Evolutionary conservation across 768 basidiomycete genomes (phyloP).

Genomic region (Filobasidium wieringae): DNA sequence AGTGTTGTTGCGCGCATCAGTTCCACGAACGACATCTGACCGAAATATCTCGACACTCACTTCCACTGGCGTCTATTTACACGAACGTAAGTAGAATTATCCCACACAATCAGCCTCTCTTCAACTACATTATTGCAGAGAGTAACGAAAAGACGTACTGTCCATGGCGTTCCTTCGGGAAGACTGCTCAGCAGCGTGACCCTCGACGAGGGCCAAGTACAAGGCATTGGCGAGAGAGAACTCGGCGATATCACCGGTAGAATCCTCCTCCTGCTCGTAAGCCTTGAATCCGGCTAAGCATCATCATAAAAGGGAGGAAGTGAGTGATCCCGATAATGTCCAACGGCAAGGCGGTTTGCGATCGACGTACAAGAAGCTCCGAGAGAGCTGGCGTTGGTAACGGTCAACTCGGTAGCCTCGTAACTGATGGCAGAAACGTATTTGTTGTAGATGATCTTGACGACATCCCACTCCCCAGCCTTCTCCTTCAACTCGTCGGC

Average conservation of each 20-base stretch:
- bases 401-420: conserved; percentile 60
- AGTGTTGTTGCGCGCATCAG: no score
- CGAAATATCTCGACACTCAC: no score
- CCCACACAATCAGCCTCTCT: no score
- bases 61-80: no score
- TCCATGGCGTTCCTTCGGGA: conserved; percentile 94
- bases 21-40: no score
- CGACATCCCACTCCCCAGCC: conserved; percentile 66
- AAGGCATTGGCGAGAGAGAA: conserved; percentile 95
- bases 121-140: no score
- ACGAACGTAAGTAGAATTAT: no score
- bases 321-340: neutral
- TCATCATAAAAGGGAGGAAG: neutral
- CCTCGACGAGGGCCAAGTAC: conserved; percentile 85
- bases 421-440: conserved; percentile 63
- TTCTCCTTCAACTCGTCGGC: conserved; percentile 83
- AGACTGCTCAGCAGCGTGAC: conserved; percentile 76
- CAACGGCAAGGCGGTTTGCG: neutral
- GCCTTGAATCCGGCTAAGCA: conserved; percentile 71
- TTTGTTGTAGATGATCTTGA: conserved; percentile 44
- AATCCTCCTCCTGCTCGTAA: conserved; percentile 97
- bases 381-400: conserved; percentile 70
- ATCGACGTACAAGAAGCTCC: conserved; percentile 59
- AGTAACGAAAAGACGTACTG: no score
- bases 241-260: conserved; percentile 81